These are phyloP conservation scores for Rhodotorula sp. DNA, from an alignment of 1,284 basidiomycete species.

Conservation along the genomic window DNA sequence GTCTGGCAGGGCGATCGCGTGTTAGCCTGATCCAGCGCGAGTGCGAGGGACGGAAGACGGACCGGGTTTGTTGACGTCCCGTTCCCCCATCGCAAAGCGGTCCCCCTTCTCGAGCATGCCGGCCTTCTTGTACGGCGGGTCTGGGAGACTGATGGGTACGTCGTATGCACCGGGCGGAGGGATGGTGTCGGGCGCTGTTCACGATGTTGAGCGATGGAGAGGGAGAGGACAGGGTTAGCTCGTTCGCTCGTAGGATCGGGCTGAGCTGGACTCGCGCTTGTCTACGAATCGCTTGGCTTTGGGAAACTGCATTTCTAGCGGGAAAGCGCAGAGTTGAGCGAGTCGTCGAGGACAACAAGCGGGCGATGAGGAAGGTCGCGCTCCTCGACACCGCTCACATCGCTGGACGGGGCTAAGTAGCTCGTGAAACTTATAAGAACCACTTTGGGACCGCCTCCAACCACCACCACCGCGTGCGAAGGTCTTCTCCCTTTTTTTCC, in stretches of 20 bases:
- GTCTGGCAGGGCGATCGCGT: background rate
- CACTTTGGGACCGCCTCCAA: too few species aligned
- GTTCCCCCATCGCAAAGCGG: slow-evolving; percentile 7
- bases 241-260: background rate
- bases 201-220: background rate
- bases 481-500: background rate
- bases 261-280: slow-evolving; percentile 5
- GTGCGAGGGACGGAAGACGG: background rate
- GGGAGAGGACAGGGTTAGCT: too few species aligned
- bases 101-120: slow-evolving; percentile 14
- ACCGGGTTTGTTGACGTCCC: slow-evolving; percentile 22
- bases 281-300: slow-evolving; percentile 16
- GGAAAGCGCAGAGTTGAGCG: background rate
- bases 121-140: slow-evolving; percentile 19
- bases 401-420: background rate
- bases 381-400: background rate
- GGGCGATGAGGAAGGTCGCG: background rate
- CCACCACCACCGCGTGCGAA: too few species aligned
- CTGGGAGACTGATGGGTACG: slow-evolving; percentile 9
- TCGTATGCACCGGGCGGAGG: slow-evolving; percentile 31
- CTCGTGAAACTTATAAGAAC: too few species aligned
- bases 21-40: background rate
- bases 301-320: slow-evolving; percentile 14
- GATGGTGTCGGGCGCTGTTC: slow-evolving; percentile 18
- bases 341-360: too few species aligned